Base-by-base conservation (phyloP, 495 filamentous ascomycete species). In the Penicillium subrubescens region DNA sequence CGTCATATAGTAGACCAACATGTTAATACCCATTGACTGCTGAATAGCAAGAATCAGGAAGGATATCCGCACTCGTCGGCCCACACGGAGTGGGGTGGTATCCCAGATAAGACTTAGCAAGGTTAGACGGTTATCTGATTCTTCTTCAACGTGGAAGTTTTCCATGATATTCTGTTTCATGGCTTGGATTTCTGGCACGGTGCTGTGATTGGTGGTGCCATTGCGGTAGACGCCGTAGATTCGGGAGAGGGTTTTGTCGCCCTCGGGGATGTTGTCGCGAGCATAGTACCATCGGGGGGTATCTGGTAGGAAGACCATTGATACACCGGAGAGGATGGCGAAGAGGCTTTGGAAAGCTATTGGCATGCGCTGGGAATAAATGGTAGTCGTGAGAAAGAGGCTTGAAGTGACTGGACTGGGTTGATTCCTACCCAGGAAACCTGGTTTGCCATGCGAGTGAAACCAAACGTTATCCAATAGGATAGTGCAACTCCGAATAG, bases 201-300 rank as follows among this genome's bases (percentile, higher is more conserved):
- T 14, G 31, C 59, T 44, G 14, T 34, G 25, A 17, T 31, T 29
- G 27, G 15, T 54, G 12, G n/a, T 14, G 51, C 27, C 27, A n/a
- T 17, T 29, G 50, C 27, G 51, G 31, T 57, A 54, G 19, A 64
- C 29, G 19, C 59, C 75, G 48, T 79, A 64, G 27, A 80, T 61
- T 14, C 69, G 60, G 1, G 70, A 61, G 2, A 82, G 68, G 8
- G 73, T 62, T 8, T 63, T 53, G 57, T 78, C 72, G 23, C 73
- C 79, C 61, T 81, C 75, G 17, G 73, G 71, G 25, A 60, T 57
- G 5, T 74, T 69, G 5, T 41, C 71, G 23, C 64, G 63, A 11
- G 71, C 73, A 59, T 80, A 77, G 56, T 78, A 78, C 77, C 77
- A 80, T 27, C 78, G 71, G 10, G 78, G 78, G 4, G 78, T 80